Evolutionary conservation across 75 land plant species (phyloP).

Genomic region (Cupressus sempervirens): DNA sequence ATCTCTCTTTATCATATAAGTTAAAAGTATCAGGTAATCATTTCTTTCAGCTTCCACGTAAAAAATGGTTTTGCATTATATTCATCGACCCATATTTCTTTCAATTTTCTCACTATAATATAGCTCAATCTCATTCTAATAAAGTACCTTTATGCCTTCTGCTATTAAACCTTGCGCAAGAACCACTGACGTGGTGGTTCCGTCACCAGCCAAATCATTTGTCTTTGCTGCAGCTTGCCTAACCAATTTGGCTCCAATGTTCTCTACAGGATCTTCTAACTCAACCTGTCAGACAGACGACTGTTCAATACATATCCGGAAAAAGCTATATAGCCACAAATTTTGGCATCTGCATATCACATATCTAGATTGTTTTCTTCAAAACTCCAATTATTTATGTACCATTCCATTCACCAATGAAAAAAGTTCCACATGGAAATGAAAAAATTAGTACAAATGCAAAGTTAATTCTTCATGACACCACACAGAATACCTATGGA

Average conservation of each 20-base stretch:
- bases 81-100: no score
- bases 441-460: neutral
- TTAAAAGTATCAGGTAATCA: neutral
- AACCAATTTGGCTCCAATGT: constrained; percentile 81
- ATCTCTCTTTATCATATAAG: neutral
- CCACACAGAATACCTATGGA: neutral
- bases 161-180: constrained; percentile 85
- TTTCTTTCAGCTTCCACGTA: neutral
- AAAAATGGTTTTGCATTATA: neutral
- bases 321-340: neutral
- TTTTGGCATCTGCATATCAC: neutral
- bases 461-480: neutral
- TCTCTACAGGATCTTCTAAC: constrained; percentile 88
- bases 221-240: constrained; percentile 93
- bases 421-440: neutral
- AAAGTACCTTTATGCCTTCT: constrained; percentile 80
- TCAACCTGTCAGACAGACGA: constrained; percentile 46
- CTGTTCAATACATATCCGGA: neutral
- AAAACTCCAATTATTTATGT: neutral
- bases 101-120: neutral
- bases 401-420: neutral
- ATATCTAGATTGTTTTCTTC: neutral
- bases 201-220: constrained; percentile 94
- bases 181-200: constrained; percentile 85
- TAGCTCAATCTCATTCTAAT: neutral